Evolutionary conservation across 2,329 filamentous ascomycete genomes (phyloP).

Genomic region (Sclerotinia trifoliorum): DNA sequence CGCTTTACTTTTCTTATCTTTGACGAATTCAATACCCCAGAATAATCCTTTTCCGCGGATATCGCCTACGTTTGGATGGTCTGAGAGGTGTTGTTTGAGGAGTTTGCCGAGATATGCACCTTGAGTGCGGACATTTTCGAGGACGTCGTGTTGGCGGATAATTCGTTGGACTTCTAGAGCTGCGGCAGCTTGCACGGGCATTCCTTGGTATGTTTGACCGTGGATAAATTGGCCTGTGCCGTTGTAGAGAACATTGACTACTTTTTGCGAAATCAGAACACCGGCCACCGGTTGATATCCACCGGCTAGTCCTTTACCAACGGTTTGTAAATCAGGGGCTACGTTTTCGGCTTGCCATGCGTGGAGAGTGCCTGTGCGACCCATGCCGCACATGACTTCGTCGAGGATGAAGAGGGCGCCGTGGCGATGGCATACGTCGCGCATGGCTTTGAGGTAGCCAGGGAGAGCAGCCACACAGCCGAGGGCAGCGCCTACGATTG

Average conservation of each 20-base stretch:
- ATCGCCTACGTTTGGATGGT: constrained; percentile 55
- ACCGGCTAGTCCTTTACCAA: constrained; percentile 65
- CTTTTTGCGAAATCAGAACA: constrained; percentile 53
- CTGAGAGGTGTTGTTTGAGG: constrained; percentile 46
- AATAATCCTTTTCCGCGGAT: constrained; percentile 61
- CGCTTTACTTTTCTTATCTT: constrained; percentile 49
- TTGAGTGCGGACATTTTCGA: constrained; percentile 57
- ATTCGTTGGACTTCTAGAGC: constrained; percentile 62
- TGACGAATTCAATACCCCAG: constrained; percentile 56
- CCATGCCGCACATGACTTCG: constrained; percentile 65
- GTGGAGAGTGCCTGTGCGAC: constrained; percentile 53
- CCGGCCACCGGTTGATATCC: constrained; percentile 63
- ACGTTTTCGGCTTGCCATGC: constrained; percentile 54
- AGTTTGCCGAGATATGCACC: constrained; percentile 49
- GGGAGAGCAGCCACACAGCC: constrained; percentile 65
- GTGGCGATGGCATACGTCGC: constrained; percentile 65
- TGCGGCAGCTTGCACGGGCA: constrained; percentile 58
- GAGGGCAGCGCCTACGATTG: constrained; percentile 63
- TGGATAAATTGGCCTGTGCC: constrained; percentile 38
- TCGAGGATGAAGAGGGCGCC: constrained; percentile 76
- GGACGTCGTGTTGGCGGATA: constrained; percentile 54
- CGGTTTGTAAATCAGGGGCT: constrained; percentile 62
- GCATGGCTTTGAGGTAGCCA: constrained; percentile 70
- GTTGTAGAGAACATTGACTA: constrained; percentile 46
- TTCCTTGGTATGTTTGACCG: constrained; percentile 57